These are phyloP conservation scores for Trichoderma sp. DNA, from an alignment of 2,329 filamentous ascomycete species.

Conservation along the genomic window DNA sequence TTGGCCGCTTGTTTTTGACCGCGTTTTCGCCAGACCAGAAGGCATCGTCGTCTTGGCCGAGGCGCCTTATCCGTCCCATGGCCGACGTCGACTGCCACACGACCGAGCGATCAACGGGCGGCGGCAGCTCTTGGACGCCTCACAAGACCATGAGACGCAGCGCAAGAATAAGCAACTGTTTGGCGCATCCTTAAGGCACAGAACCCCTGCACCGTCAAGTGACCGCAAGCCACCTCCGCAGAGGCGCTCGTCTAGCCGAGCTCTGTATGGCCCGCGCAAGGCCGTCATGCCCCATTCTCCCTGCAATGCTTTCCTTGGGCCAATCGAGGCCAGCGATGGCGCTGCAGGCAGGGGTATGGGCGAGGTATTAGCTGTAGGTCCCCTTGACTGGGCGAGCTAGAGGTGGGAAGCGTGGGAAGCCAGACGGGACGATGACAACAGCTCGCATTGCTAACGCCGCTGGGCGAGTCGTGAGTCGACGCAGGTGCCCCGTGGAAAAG, in stretches of 20 bases:
- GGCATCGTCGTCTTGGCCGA: not conserved
- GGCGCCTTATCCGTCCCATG: not conserved
- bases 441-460: constrained; percentile 1
- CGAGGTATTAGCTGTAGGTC: not conserved
- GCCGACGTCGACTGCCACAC: not conserved
- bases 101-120: not conserved
- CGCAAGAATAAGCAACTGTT: not conserved
- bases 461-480: not conserved
- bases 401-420: not conserved
- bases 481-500: not conserved
- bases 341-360: not conserved
- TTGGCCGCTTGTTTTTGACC: not conserved
- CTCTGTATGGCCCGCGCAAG: not conserved
- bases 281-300: not conserved
- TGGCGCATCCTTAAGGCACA: not conserved
- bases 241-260: constrained; percentile 6
- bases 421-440: not conserved
- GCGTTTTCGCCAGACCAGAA: not conserved
- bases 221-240: constrained; percentile 26
- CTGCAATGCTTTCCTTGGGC: not conserved
- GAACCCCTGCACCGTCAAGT: constrained; percentile 16
- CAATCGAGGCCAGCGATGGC: not conserved
- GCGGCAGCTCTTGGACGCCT: not conserved
- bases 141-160: not conserved
- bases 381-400: not conserved